Base-by-base conservation (phyloP, 2,329 filamentous ascomycete genomes). In the Penicillium capsulatum region DNA sequence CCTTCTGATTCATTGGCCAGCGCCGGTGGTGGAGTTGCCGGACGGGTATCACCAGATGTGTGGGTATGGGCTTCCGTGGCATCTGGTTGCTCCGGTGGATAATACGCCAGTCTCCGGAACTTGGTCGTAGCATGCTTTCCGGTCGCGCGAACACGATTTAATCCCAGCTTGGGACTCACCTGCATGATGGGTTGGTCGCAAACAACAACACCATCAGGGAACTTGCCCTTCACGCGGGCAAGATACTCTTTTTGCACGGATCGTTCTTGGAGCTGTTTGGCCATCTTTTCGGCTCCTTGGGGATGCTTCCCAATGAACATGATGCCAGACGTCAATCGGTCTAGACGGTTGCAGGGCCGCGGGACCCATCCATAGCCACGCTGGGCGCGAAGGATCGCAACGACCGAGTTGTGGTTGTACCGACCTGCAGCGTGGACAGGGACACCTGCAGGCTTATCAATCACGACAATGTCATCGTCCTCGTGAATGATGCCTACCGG, bases 301-400 rank as follows among this genome's bases (percentile, higher is more conserved):
- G 82, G 75, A 48, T 86, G 81, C 68, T 98, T 98, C 17, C 84
- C 92, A 54, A 98, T 82, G 64, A 98, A 98, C 91, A 98, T 97
- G 61, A 98, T 86, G 34, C 92, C 92, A 54, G 88, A 95, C 0
- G 92, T 98, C 55, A 98, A 70, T 36, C 92, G 76, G 62, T 98
- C 92, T 17, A 98, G 78, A n/a, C 92, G 76, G 59, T 98, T 95
- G 69, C 91, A 97, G 0, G 92, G 81, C 39, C 81, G 64, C 1
- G 81, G 80, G 42, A 80, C 74, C 64, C 73, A 83, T 9, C 68
- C 64, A 38, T 73, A 66, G 19, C 74, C 73, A 26, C 79, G 67
- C 59, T 95, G 85, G 2, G 86, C 79, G 53, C 86, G 83, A 79
- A 98, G 83, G 51, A 98, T 95, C 71, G 97, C 90, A 27, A 94